phyloP scores from a whole-genome alignment of 2,329 filamentous ascomycete genomes.

The Shiraia bambusicola region DNA sequence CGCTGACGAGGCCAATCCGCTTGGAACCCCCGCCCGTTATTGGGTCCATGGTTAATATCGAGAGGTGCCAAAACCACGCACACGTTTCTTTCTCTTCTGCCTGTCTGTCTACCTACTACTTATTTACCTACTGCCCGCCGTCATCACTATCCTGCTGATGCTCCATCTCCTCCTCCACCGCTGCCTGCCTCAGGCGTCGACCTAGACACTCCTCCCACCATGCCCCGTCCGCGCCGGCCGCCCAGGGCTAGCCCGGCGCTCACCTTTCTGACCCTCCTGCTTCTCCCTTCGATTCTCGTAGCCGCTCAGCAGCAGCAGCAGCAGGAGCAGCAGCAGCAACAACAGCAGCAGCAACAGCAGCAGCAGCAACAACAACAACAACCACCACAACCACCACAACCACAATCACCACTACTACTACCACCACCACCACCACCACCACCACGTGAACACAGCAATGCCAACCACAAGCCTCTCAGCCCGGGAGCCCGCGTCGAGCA shows the following conservation, averaged over 20 bases:
- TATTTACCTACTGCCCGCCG: no score
- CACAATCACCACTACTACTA: no score
- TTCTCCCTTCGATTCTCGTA: slow-evolving; percentile 39
- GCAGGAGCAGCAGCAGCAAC: no score
- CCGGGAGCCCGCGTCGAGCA: slow-evolving; percentile 29
- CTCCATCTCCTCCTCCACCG: slow-evolving; percentile 31
- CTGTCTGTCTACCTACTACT: no score
- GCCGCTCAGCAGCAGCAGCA: slow-evolving; percentile 49
- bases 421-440: no score
- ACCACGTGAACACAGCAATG: slow-evolving; percentile 26
- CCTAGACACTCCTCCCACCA: slow-evolving; percentile 29
- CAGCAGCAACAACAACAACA: no score
- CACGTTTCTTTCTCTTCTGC: slow-evolving; percentile 11
- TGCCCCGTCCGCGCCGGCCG: slow-evolving; percentile 45
- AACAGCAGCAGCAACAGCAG: no score
- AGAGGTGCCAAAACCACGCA: slow-evolving; percentile 18
- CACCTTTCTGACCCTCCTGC: slow-evolving; percentile 38
- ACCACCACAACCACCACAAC: no score
- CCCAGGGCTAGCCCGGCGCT: slow-evolving; percentile 43
- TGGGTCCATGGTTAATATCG: no score
- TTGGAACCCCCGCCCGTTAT: no score
- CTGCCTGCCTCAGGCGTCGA: slow-evolving; percentile 34
- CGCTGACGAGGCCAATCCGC: no score
- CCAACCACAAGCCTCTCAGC: slow-evolving; percentile 26
- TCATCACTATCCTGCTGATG: slow-evolving; percentile 30